Base-by-base conservation (phyloP, 129 eudicot genomes). In the Lonicera japonica region DNA sequence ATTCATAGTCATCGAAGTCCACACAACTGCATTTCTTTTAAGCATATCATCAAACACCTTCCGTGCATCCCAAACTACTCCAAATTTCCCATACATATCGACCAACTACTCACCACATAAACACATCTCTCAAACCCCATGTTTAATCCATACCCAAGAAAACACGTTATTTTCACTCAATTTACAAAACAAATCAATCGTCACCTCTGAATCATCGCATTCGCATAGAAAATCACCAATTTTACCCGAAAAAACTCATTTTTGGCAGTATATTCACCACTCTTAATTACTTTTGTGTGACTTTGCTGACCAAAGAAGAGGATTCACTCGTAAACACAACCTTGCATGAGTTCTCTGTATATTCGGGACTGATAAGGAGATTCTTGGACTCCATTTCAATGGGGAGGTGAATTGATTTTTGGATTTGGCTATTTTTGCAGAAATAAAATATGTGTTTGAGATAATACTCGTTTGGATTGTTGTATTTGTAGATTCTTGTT, bases 41-140 rank as follows among this genome's bases (percentile, higher is more conserved):
- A 64, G 23, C 95, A 90, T 90, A 38, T 58, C 21, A 69, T 84
- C 95, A 36, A 90, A 90, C 80, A 86, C 75, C 76, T 70, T 75
- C 3, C 77, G 41, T 24, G 85, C 97, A 70, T 77, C 80, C 25
- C 21, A 69, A 19, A 77, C 21, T 50, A 56, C 75, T 43, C 94
- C 94, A 77, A 83, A 79, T 34, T 90, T 90, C 2, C 95, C 87
- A 70, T 81, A 90, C 92, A 90, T 79, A 70, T 86, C 97, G 40
- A 86, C 81, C 60, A 90, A 70, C 87, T 86, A 77, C 95, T 90
- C 10, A 72, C 82, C 46, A 83, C 88, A 80, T 65, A 90, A 9
- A 90, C 83, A 82, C 95, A 86, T 38, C 61, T 82, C 23, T 21
- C 64, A 63, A 81, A 79, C 21, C 95, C 94, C 73, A 72, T 47